phyloP scores from a whole-genome alignment of 2,329 filamentous ascomycete species.

The Pestalotiopsis sp. region DNA sequence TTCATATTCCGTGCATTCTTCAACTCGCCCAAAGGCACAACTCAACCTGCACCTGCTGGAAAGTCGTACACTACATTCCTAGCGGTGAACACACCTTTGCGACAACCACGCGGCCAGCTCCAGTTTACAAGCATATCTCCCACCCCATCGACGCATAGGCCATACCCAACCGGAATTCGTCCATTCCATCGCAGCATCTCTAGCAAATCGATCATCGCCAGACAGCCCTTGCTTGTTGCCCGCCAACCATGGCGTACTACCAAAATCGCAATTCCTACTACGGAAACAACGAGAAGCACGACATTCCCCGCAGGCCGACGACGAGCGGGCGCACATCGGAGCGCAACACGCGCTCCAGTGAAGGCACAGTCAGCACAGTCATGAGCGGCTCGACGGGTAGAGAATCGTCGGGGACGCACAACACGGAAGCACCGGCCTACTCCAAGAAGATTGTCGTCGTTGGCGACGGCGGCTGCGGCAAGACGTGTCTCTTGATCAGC shows the following conservation, averaged over 20 bases:
- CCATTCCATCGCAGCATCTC: not conserved
- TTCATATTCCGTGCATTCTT: not conserved
- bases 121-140: constrained; percentile 1
- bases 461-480: constrained; percentile 95
- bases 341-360: constrained; percentile 71
- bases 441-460: constrained; percentile 99
- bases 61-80: not conserved
- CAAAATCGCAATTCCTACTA: constrained; percentile 60
- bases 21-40: not conserved
- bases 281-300: constrained; percentile 45
- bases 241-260: constrained; percentile 49
- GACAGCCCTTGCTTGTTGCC: not conserved
- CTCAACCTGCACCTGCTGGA: not conserved
- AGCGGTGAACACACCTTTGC: not conserved
- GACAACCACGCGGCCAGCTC: not conserved
- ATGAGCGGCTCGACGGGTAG: constrained; percentile 75
- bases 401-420: constrained; percentile 79
- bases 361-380: constrained; percentile 87
- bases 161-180: not conserved
- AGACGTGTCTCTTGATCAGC: constrained; percentile 97
- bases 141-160: not conserved
- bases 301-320: constrained; percentile 39
- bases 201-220: not conserved
- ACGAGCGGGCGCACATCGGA: constrained; percentile 45
- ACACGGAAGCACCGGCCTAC: constrained; percentile 89